Percentiles rank a stretch among this genome's conserved stretches.
phyloP scores from a whole-genome alignment of 306 rosid species.

The Vigna angularis region DNA sequence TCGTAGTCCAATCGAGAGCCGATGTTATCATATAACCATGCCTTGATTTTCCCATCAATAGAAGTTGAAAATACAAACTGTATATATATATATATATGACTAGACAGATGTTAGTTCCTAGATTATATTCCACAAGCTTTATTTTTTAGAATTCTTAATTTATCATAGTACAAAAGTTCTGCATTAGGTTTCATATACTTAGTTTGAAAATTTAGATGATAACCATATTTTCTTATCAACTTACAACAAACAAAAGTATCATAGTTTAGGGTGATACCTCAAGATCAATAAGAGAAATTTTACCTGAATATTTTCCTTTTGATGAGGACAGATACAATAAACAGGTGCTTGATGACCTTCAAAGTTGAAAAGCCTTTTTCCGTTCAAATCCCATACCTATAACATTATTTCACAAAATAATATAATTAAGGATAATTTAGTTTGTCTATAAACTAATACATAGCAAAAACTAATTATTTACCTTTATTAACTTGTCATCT shows the following conservation, averaged over 20 bases:
- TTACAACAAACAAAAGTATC: too few species aligned
- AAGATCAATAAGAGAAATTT: conserved; percentile 29
- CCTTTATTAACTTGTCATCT: conserved; percentile 83
- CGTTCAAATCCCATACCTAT: conserved; percentile 86
- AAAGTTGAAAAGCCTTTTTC: conserved; percentile 61
- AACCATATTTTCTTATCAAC: neutral
- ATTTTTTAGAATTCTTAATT: neutral
- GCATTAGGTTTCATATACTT: neutral
- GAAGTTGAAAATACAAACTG: conserved; percentile 83
- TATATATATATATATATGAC: neutral
- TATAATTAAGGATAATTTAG: neutral
- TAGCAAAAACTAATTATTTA: conserved; percentile 30
- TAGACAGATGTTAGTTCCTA: neutral
- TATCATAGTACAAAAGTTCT: conserved; percentile 15
- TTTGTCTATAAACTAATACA: neutral
- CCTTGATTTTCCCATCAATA: conserved; percentile 79
- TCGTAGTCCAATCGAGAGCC: conserved; percentile 73
- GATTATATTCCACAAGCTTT: conserved; percentile 2
- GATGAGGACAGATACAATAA: conserved; percentile 77
- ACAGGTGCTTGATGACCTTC: conserved; percentile 86
- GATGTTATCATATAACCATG: conserved; percentile 72
- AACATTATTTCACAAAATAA: neutral
- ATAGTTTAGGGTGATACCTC: neutral
- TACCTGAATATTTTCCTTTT: conserved; percentile 74
- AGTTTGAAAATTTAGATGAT: neutral